phyloP scores from a whole-genome alignment of 192 early-diverging fungal species.

The Geranomyces michiganensis region DNA sequence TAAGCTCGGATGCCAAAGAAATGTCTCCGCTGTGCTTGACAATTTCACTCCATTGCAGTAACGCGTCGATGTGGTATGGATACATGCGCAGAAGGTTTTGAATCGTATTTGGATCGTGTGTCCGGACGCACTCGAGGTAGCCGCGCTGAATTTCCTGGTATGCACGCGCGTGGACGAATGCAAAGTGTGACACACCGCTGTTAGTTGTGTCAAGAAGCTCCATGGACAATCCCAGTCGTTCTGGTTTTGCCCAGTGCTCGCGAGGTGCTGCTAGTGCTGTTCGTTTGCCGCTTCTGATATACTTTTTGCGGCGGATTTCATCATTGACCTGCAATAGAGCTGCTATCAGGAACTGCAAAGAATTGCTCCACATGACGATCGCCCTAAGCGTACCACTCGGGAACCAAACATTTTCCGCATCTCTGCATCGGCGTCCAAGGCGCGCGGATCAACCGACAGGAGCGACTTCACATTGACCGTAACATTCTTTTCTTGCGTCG shows the following conservation, averaged over 20 bases:
- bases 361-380: slow-evolving; percentile 8
- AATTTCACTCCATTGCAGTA: slow-evolving; percentile 85
- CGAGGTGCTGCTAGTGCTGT: slow-evolving; percentile 68
- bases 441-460: slow-evolving; percentile 56
- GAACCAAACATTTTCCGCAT: slow-evolving; percentile 90
- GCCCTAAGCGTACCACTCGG: slow-evolving; percentile 68
- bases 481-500: slow-evolving; percentile 3
- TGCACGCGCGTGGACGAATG: slow-evolving; percentile 67
- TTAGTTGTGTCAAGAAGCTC: slow-evolving; percentile 30
- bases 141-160: slow-evolving; percentile 77
- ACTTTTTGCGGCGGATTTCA: slow-evolving; percentile 52
- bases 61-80: slow-evolving; percentile 87
- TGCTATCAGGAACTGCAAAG: too few species aligned
- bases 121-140: slow-evolving; percentile 73
- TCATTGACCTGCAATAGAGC: slow-evolving; percentile 36
- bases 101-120: slow-evolving; percentile 74
- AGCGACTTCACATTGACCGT: neutral
- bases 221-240: slow-evolving; percentile 48
- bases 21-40: slow-evolving; percentile 85
- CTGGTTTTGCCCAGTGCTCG: slow-evolving; percentile 59
- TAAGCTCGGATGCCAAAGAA: slow-evolving; percentile 74
- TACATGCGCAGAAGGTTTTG: slow-evolving; percentile 66
- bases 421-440: slow-evolving; percentile 83
- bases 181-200: slow-evolving; percentile 41
- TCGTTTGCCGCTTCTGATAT: slow-evolving; percentile 57